Base-by-base conservation (phyloP, 805 yeast genomes). In the Myxozyma nipponensis region DNA sequence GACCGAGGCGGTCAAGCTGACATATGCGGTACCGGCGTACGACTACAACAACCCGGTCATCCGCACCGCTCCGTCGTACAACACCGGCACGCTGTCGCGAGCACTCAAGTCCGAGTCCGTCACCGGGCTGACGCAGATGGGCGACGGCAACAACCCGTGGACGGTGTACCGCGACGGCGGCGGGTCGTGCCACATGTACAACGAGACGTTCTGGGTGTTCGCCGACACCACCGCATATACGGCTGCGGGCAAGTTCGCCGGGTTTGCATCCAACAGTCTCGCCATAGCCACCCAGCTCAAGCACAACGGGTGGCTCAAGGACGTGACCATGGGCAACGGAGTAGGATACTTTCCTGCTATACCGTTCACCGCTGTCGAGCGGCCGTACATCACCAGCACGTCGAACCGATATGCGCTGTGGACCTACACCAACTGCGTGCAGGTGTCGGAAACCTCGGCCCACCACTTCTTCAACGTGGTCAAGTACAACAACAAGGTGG, bases 351-450 rank as follows among this genome's bases (percentile, higher is more conserved):
- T 44, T 28, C 45, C 51, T 30, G 53, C 58, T 2, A 45, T 54
- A 23, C 52, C 52, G 19, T 45, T 42, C 41, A 46, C 55, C 1
- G 18, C 46, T 15, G 43, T 10, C 6, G 57, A 53, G 35, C 15
- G 6, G 6, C 19, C 19, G 21, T 35, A 35, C 21, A 15, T 42
- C 13, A 19, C 17, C 26, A 7, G 28, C n/a, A 22, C 41, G 15
- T 21, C 46, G 18, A 2, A n/a, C 19, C 48, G 57, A 18, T 50
- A 42, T 19, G 54, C 51, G 19, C 35, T 53, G 18, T 50, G 57
- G 57, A 50, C 57, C 13, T 53, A 42, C 36, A 46, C 54, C 22
- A 53, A 53, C 36, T 53, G 55, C 42, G 47, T 53, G 10, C 53
- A 36, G 38, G 39, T 50, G 15, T 13, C 38, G 30, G 44, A 19